Base-by-base conservation (phyloP, 1,284 basidiomycete genomes). In the Cutaneotrichosporon cavernicola region DNA sequence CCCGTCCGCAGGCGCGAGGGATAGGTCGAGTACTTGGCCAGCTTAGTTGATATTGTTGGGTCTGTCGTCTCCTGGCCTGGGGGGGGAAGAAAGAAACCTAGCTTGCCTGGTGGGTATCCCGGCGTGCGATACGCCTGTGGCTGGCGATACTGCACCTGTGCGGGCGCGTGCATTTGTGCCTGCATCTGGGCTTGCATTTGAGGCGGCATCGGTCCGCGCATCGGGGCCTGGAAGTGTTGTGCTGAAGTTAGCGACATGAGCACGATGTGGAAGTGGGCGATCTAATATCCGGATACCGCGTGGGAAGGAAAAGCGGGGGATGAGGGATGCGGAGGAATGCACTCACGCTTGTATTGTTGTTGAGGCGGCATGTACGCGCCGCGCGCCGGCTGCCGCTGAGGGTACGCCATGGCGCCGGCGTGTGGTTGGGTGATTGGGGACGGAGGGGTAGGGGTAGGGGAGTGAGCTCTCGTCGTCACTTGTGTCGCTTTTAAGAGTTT, bases 1-100 rank as follows among this genome's bases (percentile, higher is more conserved):
- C 96, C 96, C 0, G 94, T 95, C n/a, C 91, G 88, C 62, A 98
- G 83, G n/a, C 95, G 87, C 6, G 94, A 91, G 0, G 93, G 84
- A 79, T 97, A 98, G 1, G 92, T 91, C 1, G 91, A 90, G 68
- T 88, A 86, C 22, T 88, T 80, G 0, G 90, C 93, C 77, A 98
- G 96, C 0, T 65, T 68, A 2, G 69, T 65, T 21, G 65, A 60
- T 22, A 75, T 53, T 7, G 70, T 68, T 5, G 73, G 74, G 58
- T 78, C 73, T 8, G 64, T 60, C n/a, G 72, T 73, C 7, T 65
- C 62, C 66, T 78, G 76, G 11, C 78, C 74, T 2, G 78, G 78
- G 7, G 78, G 78, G 18, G 75, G 62, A 0, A 74, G 63, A 59
- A 77, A 79, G 64, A 71, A 78, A 9, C 73, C 69, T 21, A 79